phyloP scores from a whole-genome alignment of 179 eudicot genomes.

The Drosera spatulata region DNA sequence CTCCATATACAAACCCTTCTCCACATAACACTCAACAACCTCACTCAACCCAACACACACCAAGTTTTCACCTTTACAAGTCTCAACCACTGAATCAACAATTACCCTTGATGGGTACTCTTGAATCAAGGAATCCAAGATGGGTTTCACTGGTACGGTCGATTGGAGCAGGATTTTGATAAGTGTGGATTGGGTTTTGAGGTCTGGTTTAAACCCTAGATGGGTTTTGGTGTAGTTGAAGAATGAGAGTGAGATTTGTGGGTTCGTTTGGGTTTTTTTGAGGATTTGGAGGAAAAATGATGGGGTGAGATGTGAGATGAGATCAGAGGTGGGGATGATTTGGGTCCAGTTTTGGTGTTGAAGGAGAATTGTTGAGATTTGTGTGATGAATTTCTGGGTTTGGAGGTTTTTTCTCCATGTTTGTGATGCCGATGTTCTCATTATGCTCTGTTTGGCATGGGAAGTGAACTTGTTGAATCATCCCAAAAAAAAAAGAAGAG shows the following conservation, averaged over 20 bases:
- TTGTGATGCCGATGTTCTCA: conserved; percentile 5
- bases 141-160: conserved; percentile 27
- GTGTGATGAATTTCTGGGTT: conserved; percentile 38
- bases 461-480: too few species aligned
- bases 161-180: conserved; percentile 26
- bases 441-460: background rate
- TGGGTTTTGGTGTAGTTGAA: conserved; percentile 55
- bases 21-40: conserved; percentile 46
- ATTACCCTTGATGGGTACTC: conserved; percentile 33
- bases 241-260: conserved; percentile 52
- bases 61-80: conserved; percentile 36
- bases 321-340: conserved; percentile 44
- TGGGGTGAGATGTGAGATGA: conserved; percentile 38
- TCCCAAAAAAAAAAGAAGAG: too few species aligned
- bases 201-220: conserved; percentile 50
- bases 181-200: conserved; percentile 33
- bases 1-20: conserved; percentile 32
- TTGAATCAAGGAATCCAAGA: conserved; percentile 44
- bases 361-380: conserved; percentile 49
- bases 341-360: conserved; percentile 58
- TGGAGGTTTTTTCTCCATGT: conserved; percentile 50
- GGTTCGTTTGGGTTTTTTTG: conserved; percentile 38
- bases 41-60: conserved; percentile 33
- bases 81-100: conserved; percentile 27
- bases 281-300: conserved; percentile 46